Base-by-base conservation (phyloP, 371 early-diverging fungal genomes). In the Umbelopsis sp. region DNA sequence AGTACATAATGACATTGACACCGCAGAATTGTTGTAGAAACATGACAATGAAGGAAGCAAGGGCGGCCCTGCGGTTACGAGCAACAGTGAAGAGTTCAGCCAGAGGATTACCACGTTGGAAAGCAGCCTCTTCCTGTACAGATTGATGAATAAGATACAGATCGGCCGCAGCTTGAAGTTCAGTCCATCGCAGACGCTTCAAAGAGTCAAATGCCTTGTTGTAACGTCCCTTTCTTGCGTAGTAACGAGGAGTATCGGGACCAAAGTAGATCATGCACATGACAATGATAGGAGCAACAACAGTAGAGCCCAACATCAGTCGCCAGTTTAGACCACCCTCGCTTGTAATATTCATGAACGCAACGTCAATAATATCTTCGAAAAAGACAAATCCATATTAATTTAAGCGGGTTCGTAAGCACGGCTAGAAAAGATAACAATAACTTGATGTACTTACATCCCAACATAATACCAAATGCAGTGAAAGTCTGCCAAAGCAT, bases 21-120 rank as follows among this genome's bases (percentile, higher is more conserved):
- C 84, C 84, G 65, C 81, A 81, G 69, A 79, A 83, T 70, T 83
- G 84, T 71, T 83, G 84, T 77, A 93, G 84, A 46, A 83, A 76
- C 73, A 93, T 94, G 71, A 93, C 86, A 22, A 86, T 65, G 44
- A 93, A 64, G n/a, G 64, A 20, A 46, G 64, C 64, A 22, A 64
- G 64, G 20, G 64, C 64, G 22, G 64, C 64, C 12, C 64, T 35
- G 3, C 45, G 45, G 41, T 64, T 64, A 20, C 64, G 64, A 25
- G 64, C 45, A n/a, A 64, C 64, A 9, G 22, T 41, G 29, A 64
- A 64, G 3, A 64, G 45, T 44, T 64, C 64, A 24, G 64, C 9
- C 14, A 64, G 11, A 35, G 57, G 57, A 35, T 57, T 57, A 25
- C 57, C 35, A 7, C 46, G 44, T 14, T 11, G 35, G 44, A 64